phyloP scores from a whole-genome alignment of 371 early-diverging fungal species.

The Apophysomyces ossiformis region DNA sequence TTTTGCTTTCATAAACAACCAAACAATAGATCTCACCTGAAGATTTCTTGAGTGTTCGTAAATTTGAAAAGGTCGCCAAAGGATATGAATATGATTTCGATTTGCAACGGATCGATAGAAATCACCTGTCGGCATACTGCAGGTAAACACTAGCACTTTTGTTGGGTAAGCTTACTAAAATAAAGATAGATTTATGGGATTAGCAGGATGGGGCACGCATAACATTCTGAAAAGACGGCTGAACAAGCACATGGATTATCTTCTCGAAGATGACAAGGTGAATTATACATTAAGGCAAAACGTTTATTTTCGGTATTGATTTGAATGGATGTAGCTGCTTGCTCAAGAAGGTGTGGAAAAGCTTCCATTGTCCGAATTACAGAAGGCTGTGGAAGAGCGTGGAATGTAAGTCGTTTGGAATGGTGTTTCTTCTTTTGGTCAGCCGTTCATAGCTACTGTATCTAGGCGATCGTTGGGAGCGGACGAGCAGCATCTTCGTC shows the following conservation, averaged over 20 bases:
- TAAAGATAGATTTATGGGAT: constrained; percentile 58
- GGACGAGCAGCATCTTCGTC: constrained; percentile 52
- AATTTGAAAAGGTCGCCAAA: constrained; percentile 51
- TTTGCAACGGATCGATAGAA: constrained; percentile 52
- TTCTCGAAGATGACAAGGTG: constrained; percentile 62
- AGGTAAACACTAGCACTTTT: constrained; percentile 31
- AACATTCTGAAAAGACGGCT: constrained; percentile 59
- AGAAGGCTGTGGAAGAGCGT: constrained; percentile 64
- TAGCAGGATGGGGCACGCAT: constrained; percentile 57
- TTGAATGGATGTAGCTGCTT: constrained; percentile 39
- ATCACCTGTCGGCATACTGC: constrained; percentile 59
- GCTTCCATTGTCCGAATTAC: constrained; percentile 47
- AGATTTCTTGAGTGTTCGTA: constrained; percentile 50
- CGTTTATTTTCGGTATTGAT: background rate
- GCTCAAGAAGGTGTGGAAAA: constrained; percentile 53
- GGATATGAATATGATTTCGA: constrained; percentile 57
- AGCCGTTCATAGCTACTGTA: background rate
- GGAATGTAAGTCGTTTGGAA: constrained; percentile 53
- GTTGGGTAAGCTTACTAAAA: background rate
- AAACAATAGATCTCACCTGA: constrained; percentile 50
- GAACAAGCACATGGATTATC: constrained; percentile 53
- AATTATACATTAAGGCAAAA: background rate
- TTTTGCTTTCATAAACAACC: background rate
- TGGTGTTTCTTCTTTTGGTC: background rate
- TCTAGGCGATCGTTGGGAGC: constrained; percentile 52